These are phyloP conservation scores for Nymphaea colorata DNA, from an alignment of 164 flowering plant genomes.

Conservation along the genomic window DNA sequence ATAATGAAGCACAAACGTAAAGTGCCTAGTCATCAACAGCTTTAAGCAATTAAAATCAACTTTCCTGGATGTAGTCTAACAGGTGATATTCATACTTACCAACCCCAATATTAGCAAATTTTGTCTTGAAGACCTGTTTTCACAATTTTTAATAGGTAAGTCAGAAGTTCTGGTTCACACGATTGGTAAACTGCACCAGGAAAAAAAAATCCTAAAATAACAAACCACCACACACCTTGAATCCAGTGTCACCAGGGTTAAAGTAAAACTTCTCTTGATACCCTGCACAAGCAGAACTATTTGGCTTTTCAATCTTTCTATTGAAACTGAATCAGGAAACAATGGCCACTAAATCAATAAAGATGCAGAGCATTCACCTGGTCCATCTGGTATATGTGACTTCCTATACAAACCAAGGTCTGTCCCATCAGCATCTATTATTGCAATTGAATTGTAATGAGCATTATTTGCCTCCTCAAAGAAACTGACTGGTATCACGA, in stretches of 20 bases:
- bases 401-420: constrained; percentile 92
- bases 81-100: constrained; percentile 33
- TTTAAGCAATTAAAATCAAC: too few relatives aligned
- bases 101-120: constrained; percentile 90
- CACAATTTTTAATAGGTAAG: constrained; percentile 4
- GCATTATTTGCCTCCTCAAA: constrained; percentile 99
- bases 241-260: constrained; percentile 97
- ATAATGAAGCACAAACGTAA: neutral
- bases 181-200: neutral
- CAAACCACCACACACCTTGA: constrained; percentile 44
- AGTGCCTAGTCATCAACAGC: neutral
- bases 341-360: neutral
- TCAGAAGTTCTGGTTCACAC: neutral
- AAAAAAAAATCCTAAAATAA: neutral
- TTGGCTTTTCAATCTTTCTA: neutral
- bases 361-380: constrained; percentile 32
- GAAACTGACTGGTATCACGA: constrained; percentile 94
- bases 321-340: neutral
- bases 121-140: constrained; percentile 84
- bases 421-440: constrained; percentile 95
- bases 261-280: constrained; percentile 98
- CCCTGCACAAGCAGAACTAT: constrained; percentile 32
- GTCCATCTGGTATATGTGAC: constrained; percentile 98
- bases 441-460: constrained; percentile 87
- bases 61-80: neutral